Percentiles rank a stretch among this genome's conserved stretches.
Conservation (phyloP, 495 filamentous ascomycete species). For the Daldinia grandis region DNA sequence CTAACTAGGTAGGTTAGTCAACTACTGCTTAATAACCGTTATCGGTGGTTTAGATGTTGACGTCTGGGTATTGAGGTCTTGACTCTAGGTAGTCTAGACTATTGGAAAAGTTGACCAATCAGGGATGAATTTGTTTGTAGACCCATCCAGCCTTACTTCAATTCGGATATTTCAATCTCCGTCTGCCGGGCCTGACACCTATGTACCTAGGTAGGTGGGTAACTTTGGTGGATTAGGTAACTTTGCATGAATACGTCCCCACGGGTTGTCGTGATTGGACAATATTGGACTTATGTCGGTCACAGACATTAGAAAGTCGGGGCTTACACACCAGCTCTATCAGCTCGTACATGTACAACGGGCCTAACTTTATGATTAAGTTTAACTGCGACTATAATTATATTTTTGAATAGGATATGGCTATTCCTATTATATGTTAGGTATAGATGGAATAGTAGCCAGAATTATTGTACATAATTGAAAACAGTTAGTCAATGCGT, state of each 20-base stretch:
- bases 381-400: not conserved
- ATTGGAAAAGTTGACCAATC: not conserved
- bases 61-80: not conserved
- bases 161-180: conserved; percentile 27
- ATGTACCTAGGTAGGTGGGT: not conserved
- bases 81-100: not conserved
- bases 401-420: not conserved
- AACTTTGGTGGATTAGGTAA: not conserved
- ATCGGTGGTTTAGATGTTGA: not conserved
- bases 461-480: not conserved
- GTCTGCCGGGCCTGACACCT: not conserved
- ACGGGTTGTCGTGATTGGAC: conserved; percentile 1
- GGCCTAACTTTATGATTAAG: not conserved
- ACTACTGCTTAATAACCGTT: not conserved
- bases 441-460: not conserved
- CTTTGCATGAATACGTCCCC: not conserved
- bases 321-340: conserved; percentile 22
- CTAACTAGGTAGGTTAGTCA: too few relatives aligned
- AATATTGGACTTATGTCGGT: conserved; percentile 7
- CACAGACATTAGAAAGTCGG: not conserved
- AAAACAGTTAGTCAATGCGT: not conserved
- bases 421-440: not conserved
- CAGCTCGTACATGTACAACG: conserved; percentile 32
- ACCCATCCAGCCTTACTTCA: not conserved
- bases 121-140: conserved; percentile 1